Evolutionary conservation across 352 stramenopile genomes (phyloP), one percentile per base, ranked within the genome.

Genomic region (Phytophthora lateralis): DNA sequence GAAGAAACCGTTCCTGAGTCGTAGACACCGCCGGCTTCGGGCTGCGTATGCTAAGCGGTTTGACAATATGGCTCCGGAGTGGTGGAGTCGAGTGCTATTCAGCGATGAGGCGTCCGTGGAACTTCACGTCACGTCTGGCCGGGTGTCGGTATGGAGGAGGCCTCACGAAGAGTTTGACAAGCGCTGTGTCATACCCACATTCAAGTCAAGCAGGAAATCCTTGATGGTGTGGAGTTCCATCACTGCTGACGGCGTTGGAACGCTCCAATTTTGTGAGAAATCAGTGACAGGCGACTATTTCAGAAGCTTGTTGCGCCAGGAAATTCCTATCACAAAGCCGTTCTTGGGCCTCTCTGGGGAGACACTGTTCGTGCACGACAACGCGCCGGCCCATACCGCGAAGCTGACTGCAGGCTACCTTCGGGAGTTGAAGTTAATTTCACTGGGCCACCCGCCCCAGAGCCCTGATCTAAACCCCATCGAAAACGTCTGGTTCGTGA

Each of bases 281-380:
- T 62, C 43, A 35, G 55, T 24, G 21, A 24, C 21, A 24, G 21
- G 21, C 6, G 18, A 49, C 2, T 63, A 63, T 10, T 63, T 56
- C 11, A 15, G 35, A 20, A n/a, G 37, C 3, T 3, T 52, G 3
- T 15, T 56, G 3, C 21, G 29, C 3, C 2, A 39, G 8, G 17
- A 63, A 5, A 51, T 63, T 9, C 34, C 35, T 18, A 38, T 56
- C 21, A 29, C 48, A 15, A 41, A 41, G 34, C 10, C 8, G 12
- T 17, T 41, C 12, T 17, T 41, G 10, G 34, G 20, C 6, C 24
- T 43, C 9, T 20, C 37, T 15, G 17, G 4, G 6, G 8, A 29
- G 8, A 45, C 20, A 2, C 38, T 45, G 4, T 63, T 63, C 11
- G 56, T 63, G 0, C 56, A 63, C 6, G 20, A 63, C 15, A 57